Evolutionary conservation across 1,284 basidiomycete species (phyloP).

Genomic region (Wolfiporia cocos): DNA sequence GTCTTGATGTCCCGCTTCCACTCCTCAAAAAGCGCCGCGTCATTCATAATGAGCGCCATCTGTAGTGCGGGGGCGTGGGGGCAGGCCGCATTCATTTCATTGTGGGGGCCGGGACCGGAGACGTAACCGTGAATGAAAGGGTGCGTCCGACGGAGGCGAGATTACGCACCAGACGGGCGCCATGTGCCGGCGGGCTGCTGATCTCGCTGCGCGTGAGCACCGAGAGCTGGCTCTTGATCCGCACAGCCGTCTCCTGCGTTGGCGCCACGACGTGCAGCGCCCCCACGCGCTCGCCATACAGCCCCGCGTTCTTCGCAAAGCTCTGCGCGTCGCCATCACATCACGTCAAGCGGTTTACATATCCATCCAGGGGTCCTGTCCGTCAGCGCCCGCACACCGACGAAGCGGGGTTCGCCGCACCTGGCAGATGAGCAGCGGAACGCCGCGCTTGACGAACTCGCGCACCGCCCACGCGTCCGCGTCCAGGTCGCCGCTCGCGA

Average conservation of each 20-base stretch:
- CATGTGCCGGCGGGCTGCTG: slow-evolving; percentile 88
- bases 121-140: no score
- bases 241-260: slow-evolving; percentile 57
- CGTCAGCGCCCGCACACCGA: background rate
- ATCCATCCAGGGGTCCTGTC: no score
- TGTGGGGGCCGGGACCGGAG: no score
- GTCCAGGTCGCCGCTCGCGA: slow-evolving; percentile 81
- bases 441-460: slow-evolving; percentile 67
- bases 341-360: background rate
- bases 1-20: slow-evolving; percentile 90
- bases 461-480: slow-evolving; percentile 73
- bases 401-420: slow-evolving; percentile 29
- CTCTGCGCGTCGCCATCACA: slow-evolving; percentile 43
- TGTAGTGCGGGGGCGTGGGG: no score
- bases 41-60: slow-evolving; percentile 78
- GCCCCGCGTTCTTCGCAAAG: slow-evolving; percentile 94
- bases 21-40: slow-evolving; percentile 66
- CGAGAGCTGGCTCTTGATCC: slow-evolving; percentile 80
- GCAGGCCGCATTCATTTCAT: no score
- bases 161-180: slow-evolving; percentile 71
- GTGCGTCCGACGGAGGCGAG: no score
- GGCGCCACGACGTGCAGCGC: slow-evolving; percentile 73
- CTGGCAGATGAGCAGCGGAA: slow-evolving; percentile 86
- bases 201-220: slow-evolving; percentile 89
- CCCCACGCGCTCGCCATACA: slow-evolving; percentile 90